Base-by-base conservation (phyloP, 1,284 basidiomycete genomes). In the Apiotrichum brassicae region DNA sequence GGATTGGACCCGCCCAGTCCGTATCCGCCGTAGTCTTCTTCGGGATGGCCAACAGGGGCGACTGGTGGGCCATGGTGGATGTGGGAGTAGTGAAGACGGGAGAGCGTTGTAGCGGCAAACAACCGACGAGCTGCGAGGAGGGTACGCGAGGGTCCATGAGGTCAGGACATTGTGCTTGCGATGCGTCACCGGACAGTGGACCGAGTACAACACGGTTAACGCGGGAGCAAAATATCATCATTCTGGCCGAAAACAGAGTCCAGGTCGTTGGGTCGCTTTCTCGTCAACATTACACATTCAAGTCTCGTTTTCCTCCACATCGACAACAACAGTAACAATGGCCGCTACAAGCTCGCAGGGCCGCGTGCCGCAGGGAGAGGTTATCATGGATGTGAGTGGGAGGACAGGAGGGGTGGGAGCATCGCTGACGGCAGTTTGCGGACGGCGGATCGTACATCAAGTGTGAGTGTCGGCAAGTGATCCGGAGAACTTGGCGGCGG, bases 1-100 rank as follows among this genome's bases (percentile, higher is more conserved):
- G 82, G 59, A 98, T 87, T 2, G 91, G 88, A 0, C 80, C 81
- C 3, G 91, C 87, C 83, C 93, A 93, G 75, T 97, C 94, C 28
- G 95, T 78, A 49, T 81, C 78, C 18, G 70, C 67, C 33, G 79
- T 80, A 20, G 73, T 69, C 68, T 81, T 81, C 49, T 69, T 64
- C 13, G 79, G 79, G n/a, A 80, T 72, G 41, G 73, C 61, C 51
- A 77, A 71, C 48, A 75, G 63, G 4, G 76, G 76, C 30, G 72
- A 74, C 59, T 75, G 75, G 57, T 64, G 60, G 14, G 67, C 60
- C 67, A 71, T 71, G 46, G 35, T 58, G 52, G 20, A 36, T 20
- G 46, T 32, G 45, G 28, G 39, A 30, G 33, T 25, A 32, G 38
- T 8, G 28, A 20, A 12, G 23, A 19, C 35, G 42, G 14, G 43